phyloP scores from a whole-genome alignment of 2,329 filamentous ascomycete species.

The Ascochyta rabiei region DNA sequence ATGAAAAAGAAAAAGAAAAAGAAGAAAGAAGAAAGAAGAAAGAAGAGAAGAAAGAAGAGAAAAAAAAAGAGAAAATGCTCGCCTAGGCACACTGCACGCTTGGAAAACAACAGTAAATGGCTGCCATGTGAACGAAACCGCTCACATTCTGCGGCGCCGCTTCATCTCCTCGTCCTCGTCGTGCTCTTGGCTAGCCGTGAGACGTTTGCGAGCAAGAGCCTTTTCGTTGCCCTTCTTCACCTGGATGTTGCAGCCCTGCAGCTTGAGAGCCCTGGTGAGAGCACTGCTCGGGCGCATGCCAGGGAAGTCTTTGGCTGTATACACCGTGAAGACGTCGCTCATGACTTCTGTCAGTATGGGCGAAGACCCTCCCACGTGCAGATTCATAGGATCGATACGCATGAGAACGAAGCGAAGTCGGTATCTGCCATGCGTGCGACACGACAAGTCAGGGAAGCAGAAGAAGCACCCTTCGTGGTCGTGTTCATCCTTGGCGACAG shows the following conservation, averaged over 20 bases:
- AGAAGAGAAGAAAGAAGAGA: no score
- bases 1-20: slow-evolving; percentile 5
- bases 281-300: slow-evolving; percentile 80
- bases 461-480: slow-evolving; percentile 81
- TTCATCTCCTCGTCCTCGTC: slow-evolving; percentile 49
- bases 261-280: slow-evolving; percentile 74
- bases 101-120: not conserved
- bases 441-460: slow-evolving; percentile 82
- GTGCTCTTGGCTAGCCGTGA: slow-evolving; percentile 48
- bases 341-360: slow-evolving; percentile 60
- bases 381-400: slow-evolving; percentile 68
- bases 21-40: no score
- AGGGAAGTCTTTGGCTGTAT: slow-evolving; percentile 84
- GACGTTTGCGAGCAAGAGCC: slow-evolving; percentile 51
- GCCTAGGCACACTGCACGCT: not conserved
- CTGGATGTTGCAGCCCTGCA: slow-evolving; percentile 82
- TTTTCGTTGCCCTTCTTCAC: slow-evolving; percentile 86
- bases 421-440: slow-evolving; percentile 77
- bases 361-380: slow-evolving; percentile 59
- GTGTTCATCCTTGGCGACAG: slow-evolving; percentile 75
- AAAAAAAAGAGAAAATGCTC: slow-evolving; percentile 7
- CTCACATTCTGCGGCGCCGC: slow-evolving; percentile 46
- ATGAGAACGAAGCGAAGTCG: slow-evolving; percentile 76
- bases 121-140: not conserved
- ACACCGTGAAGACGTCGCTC: slow-evolving; percentile 78